A percentile compares a stretch with the other conserved stretches of the same genome.
These are phyloP conservation scores for Olyra latifolia DNA, from an alignment of 176 grass and related monocot genomes.

Conservation along the genomic window DNA sequence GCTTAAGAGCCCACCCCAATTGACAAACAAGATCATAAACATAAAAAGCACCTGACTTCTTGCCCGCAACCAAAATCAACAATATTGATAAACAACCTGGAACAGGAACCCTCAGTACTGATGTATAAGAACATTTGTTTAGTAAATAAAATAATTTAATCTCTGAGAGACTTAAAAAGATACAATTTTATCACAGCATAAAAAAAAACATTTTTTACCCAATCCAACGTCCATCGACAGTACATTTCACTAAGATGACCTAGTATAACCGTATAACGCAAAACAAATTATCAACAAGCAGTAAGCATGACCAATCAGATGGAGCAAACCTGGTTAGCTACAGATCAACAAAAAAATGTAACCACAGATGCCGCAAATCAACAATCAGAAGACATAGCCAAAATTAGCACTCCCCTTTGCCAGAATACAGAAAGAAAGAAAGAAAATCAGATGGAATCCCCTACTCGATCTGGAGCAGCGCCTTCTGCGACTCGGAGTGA, in stretches of 20 bases:
- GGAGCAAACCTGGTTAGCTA: neutral
- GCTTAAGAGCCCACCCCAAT: neutral
- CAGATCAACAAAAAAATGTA: neutral
- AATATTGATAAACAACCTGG: neutral
- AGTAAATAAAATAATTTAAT: neutral
- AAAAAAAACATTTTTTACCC: neutral
- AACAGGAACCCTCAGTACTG: neutral
- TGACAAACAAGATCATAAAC: constrained; percentile 1
- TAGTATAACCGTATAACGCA: neutral
- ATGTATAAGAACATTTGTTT: neutral
- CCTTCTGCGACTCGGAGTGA: constrained; percentile 76
- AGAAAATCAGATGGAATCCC: neutral
- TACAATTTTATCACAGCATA: neutral
- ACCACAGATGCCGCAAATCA: neutral
- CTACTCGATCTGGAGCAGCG: constrained; percentile 86
- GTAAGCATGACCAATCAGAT: neutral
- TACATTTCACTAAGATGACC: neutral
- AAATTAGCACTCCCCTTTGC: constrained; percentile 4
- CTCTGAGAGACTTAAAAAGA: neutral
- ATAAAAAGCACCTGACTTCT: constrained; percentile 4
- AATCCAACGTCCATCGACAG: neutral
- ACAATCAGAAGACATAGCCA: constrained; percentile 17
- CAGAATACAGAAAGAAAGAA: constrained; percentile 1
- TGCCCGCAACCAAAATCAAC: neutral
- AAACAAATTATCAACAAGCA: neutral